These are phyloP conservation scores for Lasiosphaeria hispida DNA, from an alignment of 495 filamentous ascomycete species.

Conservation along the genomic window DNA sequence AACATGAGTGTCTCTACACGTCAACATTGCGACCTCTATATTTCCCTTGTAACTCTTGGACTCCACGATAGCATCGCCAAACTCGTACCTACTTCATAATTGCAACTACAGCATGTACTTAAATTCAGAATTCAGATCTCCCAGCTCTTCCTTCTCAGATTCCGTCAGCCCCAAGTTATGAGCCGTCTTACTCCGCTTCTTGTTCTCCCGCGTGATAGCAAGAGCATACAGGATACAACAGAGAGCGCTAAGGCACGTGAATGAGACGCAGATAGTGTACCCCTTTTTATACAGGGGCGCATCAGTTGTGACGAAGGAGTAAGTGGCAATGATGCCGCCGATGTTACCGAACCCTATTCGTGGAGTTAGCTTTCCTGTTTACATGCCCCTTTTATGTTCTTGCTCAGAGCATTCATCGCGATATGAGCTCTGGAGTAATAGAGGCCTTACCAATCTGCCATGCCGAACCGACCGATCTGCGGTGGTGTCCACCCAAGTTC, in stretches of 20 bases:
- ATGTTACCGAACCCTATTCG: slow-evolving; percentile 75
- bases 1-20: too few species aligned
- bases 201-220: slow-evolving; percentile 63
- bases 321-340: slow-evolving; percentile 89
- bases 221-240: slow-evolving; percentile 60
- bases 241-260: slow-evolving; percentile 63
- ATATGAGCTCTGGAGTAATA: background rate
- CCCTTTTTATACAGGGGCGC: slow-evolving; percentile 69
- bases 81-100: too few species aligned
- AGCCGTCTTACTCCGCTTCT: slow-evolving; percentile 53
- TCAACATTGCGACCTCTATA: too few species aligned
- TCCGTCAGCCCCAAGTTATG: slow-evolving; percentile 60
- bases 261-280: slow-evolving; percentile 75
- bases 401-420: background rate
- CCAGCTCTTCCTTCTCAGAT: slow-evolving; percentile 69
- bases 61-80: too few species aligned
- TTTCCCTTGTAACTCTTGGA: too few species aligned
- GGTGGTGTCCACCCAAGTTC: slow-evolving; percentile 85
- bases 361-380: background rate
- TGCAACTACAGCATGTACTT: slow-evolving; percentile 45
- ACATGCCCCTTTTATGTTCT: background rate
- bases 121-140: slow-evolving; percentile 66
- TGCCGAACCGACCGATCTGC: slow-evolving; percentile 76
- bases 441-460: slow-evolving; percentile 66
- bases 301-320: slow-evolving; percentile 71